Percentiles rank a stretch among this genome's conserved stretches.
These are phyloP conservation scores for Apocynum venetum DNA, from an alignment of 257 asterid species.

Conservation along the genomic window DNA sequence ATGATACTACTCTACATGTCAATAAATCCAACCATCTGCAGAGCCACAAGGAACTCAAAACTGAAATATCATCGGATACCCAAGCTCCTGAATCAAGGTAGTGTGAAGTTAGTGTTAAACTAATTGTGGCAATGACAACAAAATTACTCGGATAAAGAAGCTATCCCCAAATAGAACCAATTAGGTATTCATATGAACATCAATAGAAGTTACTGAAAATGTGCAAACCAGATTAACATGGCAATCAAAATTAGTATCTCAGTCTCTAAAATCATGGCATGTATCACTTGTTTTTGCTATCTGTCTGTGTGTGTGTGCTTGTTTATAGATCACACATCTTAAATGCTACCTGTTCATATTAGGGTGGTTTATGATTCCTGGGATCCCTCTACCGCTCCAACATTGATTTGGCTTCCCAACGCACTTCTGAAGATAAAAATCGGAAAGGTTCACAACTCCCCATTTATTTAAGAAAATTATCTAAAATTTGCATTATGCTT, in stretches of 20 bases:
- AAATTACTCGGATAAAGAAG: background rate
- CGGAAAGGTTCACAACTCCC: background rate
- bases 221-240: background rate
- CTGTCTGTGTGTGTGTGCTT: no score
- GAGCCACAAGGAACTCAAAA: slow-evolving; percentile 13
- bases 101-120: slow-evolving; percentile 2
- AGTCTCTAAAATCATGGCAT: background rate
- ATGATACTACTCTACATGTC: background rate
- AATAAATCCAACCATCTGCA: background rate
- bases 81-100: slow-evolving; percentile 25
- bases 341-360: slow-evolving; percentile 44
- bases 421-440: slow-evolving; percentile 30
- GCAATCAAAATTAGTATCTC: background rate
- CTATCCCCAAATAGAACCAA: no score
- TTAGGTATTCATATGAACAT: no score
- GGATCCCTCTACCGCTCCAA: slow-evolving; percentile 37
- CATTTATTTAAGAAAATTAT: slow-evolving; percentile 1
- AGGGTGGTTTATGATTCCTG: slow-evolving; percentile 34
- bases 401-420: slow-evolving; percentile 56
- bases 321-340: background rate
- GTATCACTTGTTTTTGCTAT: background rate
- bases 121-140: background rate
- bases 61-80: slow-evolving; percentile 26
- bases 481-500: slow-evolving; percentile 17
- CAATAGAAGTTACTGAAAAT: background rate